phyloP scores from a whole-genome alignment of 257 asterid species.

The Echium plantagineum region DNA sequence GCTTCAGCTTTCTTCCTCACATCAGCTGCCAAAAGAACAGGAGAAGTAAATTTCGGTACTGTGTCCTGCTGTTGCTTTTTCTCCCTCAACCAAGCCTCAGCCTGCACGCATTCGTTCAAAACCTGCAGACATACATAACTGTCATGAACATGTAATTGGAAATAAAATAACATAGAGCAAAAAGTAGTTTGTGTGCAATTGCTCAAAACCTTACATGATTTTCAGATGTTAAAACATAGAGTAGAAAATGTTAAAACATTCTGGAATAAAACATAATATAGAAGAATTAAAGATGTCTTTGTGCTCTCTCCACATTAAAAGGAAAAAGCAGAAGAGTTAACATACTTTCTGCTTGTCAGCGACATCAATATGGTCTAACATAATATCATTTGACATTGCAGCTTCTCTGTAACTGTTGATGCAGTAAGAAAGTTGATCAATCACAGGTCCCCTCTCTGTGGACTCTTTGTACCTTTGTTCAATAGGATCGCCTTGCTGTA shows the following conservation, averaged over 20 bases:
- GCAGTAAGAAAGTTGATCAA: conserved; percentile 53
- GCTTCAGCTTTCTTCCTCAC: conserved; percentile 74
- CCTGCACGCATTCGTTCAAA: conserved; percentile 67
- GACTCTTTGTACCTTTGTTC: conserved; percentile 81
- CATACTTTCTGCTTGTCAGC: conserved; percentile 72
- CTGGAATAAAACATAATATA: neutral
- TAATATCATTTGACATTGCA: conserved; percentile 57
- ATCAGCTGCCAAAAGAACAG: conserved; percentile 62
- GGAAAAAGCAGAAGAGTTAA: neutral
- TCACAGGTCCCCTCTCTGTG: conserved; percentile 56
- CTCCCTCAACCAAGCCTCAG: conserved; percentile 89
- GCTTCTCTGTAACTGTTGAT: conserved; percentile 77
- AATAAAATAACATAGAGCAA: too few species aligned
- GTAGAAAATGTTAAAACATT: neutral
- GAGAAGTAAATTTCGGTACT: conserved; percentile 63
- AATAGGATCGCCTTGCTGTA: conserved; percentile 87
- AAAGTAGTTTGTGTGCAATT: too few species aligned
- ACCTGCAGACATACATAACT: conserved; percentile 31
- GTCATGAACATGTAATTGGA: too few species aligned
- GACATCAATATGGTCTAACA: conserved; percentile 74
- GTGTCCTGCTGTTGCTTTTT: conserved; percentile 67
- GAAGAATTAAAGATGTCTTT: neutral
- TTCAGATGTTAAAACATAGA: too few species aligned
- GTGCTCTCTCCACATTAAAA: neutral
- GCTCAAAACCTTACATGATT: too few species aligned